phyloP scores from a whole-genome alignment of 257 asterid species.

The Petunia axillaris region DNA sequence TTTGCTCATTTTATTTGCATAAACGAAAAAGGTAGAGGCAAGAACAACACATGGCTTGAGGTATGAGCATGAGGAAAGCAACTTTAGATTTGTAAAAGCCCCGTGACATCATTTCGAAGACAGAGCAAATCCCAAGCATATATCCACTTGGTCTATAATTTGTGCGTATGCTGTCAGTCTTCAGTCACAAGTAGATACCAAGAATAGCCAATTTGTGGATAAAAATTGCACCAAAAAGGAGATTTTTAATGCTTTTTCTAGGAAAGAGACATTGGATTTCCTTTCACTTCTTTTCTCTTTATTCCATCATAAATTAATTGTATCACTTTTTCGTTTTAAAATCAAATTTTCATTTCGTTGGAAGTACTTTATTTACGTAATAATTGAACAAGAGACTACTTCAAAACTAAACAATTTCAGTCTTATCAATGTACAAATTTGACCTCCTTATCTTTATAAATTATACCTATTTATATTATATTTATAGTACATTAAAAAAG shows the following conservation, averaged over 20 bases:
- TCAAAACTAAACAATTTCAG: neutral
- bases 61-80: conserved; percentile 9
- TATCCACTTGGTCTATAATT: neutral
- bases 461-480: neutral
- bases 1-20: neutral
- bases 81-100: neutral
- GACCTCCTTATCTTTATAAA: neutral
- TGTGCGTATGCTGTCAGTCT: conserved; percentile 18
- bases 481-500: neutral
- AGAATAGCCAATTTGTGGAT: conserved; percentile 29
- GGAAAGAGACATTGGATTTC: conserved; percentile 40
- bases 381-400: no score
- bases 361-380: no score
- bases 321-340: neutral
- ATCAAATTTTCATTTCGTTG: neutral
- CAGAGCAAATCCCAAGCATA: neutral
- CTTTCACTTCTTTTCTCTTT: neutral
- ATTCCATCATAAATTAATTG: neutral
- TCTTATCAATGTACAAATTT: neutral
- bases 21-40: neutral
- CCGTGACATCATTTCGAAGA: conserved; percentile 14
- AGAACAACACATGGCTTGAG: neutral
- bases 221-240: conserved; percentile 25
- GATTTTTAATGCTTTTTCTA: conserved; percentile 32
- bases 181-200: conserved; percentile 1